These are phyloP conservation scores for Ceratocystis cacaofunesta DNA, from an alignment of 2,329 filamentous ascomycete genomes.

Conservation along the genomic window DNA sequence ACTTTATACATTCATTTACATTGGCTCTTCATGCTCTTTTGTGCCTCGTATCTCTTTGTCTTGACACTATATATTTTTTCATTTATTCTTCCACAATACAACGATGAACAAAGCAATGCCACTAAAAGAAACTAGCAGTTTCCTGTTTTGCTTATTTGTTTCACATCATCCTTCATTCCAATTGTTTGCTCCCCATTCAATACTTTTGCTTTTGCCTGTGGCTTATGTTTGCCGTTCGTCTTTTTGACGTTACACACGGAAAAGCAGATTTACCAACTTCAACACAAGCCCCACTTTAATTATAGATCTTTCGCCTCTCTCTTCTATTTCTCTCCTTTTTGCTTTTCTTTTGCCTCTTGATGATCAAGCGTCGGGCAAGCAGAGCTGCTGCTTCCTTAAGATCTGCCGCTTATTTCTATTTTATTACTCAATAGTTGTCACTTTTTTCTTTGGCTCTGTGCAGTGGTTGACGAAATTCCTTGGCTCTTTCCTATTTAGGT, in stretches of 20 bases:
- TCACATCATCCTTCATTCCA: not conserved
- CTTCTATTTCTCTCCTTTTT: too few relatives aligned
- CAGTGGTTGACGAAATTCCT: not conserved
- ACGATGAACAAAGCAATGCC: too few relatives aligned
- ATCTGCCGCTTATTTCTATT: not conserved
- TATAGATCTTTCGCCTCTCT: too few relatives aligned
- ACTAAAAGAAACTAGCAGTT: not conserved
- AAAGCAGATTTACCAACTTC: too few relatives aligned
- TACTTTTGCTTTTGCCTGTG: not conserved
- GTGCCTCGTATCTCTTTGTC: not conserved
- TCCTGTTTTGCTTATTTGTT: not conserved
- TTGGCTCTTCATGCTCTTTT: not conserved
- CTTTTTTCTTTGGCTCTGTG: not conserved
- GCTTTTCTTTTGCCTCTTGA: not conserved
- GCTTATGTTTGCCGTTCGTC: not conserved
- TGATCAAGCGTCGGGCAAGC: not conserved
- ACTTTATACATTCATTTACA: not conserved
- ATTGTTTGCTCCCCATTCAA: not conserved
- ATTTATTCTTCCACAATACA: too few relatives aligned
- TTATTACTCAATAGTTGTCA: not conserved
- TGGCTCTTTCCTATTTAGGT: not conserved
- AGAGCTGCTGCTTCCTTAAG: too few relatives aligned
- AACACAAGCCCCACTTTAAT: too few relatives aligned
- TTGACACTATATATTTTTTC: not conserved
- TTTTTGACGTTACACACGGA: not conserved